Conservation (phyloP, 495 filamentous ascomycete species). For the Penicillium ochrochloron region DNA sequence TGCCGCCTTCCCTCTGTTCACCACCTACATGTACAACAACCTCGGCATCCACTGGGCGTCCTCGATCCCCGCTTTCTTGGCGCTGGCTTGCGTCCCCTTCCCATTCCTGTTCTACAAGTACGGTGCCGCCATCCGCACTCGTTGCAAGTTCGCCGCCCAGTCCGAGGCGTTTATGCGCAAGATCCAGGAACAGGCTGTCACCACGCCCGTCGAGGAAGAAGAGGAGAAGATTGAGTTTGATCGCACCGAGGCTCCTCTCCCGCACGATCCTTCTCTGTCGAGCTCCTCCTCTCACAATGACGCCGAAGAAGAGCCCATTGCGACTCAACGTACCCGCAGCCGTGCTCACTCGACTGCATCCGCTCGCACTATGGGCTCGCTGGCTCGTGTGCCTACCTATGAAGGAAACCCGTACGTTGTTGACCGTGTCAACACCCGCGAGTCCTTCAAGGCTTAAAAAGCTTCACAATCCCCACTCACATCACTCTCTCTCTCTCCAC, state of each 20-base stretch:
- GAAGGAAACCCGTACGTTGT: constrained; percentile 52
- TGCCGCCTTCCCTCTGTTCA: constrained; percentile 86
- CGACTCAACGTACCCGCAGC: constrained; percentile 38
- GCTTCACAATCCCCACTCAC: not conserved
- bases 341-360: constrained; percentile 40
- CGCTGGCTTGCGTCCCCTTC: constrained; percentile 75
- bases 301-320: constrained; percentile 23
- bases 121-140: constrained; percentile 64
- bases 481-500: not conserved
- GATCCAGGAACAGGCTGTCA: constrained; percentile 37
- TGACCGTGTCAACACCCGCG: constrained; percentile 51
- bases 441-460: constrained; percentile 42
- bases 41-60: constrained; percentile 85
- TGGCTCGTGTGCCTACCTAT: constrained; percentile 38
- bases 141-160: constrained; percentile 75
- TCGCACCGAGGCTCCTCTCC: constrained; percentile 47
- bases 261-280: constrained; percentile 30
- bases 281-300: constrained; percentile 32
- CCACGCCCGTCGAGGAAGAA: constrained; percentile 20
- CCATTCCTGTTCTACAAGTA: constrained; percentile 83
- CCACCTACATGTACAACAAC: constrained; percentile 72
- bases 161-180: constrained; percentile 54
- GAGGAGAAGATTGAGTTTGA: constrained; percentile 39
- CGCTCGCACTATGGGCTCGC: constrained; percentile 27
- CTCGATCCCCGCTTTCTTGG: constrained; percentile 76